Conservation (phyloP, 2,329 filamentous ascomycete species). For the Aspergillus jensenii region DNA sequence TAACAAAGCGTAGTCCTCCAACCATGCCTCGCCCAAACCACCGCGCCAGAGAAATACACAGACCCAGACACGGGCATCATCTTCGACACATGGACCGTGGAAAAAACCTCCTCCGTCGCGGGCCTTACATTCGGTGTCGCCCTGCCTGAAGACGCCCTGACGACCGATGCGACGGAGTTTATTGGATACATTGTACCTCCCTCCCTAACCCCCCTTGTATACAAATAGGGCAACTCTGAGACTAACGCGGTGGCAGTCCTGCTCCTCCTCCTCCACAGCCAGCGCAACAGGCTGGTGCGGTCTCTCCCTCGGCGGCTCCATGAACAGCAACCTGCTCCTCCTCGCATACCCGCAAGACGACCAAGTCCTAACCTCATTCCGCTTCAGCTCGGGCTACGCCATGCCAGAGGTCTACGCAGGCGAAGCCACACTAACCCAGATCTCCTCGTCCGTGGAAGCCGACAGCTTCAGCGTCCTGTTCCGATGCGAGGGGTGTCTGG, state of each 20-base stretch:
- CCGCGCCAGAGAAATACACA: conserved; percentile 34
- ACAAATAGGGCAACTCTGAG: background rate
- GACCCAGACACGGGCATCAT: conserved; percentile 53
- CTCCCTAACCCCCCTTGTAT: background rate
- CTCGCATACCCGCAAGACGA: conserved; percentile 58
- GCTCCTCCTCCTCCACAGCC: conserved; percentile 43
- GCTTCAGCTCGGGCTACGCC: conserved; percentile 59
- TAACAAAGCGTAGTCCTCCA: conserved; percentile 6
- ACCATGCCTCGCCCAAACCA: conserved; percentile 10
- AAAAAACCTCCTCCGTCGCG: conserved; percentile 41
- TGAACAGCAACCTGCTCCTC: conserved; percentile 60
- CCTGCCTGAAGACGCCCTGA: conserved; percentile 51
- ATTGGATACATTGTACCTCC: conserved; percentile 57
- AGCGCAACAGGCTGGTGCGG: conserved; percentile 59
- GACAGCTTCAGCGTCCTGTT: conserved; percentile 65
- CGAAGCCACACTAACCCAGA: conserved; percentile 60
- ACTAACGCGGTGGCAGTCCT: conserved; percentile 36
- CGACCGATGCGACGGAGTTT: conserved; percentile 54
- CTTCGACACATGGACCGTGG: conserved; percentile 53
- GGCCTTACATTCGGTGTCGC: conserved; percentile 57
- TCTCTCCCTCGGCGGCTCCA: conserved; percentile 56
- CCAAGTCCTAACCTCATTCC: conserved; percentile 58
- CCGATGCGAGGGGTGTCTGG: conserved; percentile 59
- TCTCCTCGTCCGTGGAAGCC: conserved; percentile 58
- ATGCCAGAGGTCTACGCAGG: conserved; percentile 61